These are phyloP conservation scores for Termitomyces sp. DNA, from an alignment of 768 basidiomycete genomes.

Conservation along the genomic window DNA sequence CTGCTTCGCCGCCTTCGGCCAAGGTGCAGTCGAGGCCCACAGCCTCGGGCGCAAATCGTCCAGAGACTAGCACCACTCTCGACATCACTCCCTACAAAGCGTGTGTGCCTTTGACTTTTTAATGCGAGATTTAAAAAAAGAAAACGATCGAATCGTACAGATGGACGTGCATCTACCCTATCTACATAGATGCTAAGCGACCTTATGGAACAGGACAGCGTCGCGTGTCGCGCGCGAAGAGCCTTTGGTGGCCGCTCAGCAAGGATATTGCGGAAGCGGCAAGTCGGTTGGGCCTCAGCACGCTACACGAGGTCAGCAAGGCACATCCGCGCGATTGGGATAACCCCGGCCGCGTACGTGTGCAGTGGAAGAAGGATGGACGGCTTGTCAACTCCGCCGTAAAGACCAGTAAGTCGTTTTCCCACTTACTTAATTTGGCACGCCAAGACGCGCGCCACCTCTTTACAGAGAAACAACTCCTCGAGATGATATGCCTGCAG, in stretches of 20 bases:
- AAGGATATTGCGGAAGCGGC: conserved; percentile 89
- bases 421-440: neutral
- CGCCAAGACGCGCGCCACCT: neutral
- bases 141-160: conserved; percentile 34
- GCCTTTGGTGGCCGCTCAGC: conserved; percentile 93
- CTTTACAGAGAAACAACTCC: conserved; percentile 65
- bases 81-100: conserved; percentile 83
- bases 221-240: conserved; percentile 70
- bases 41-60: conserved; percentile 17
- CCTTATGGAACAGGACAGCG: conserved; percentile 81
- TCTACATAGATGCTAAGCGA: conserved; percentile 94
- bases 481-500: conserved; percentile 68
- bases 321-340: conserved; percentile 96
- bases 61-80: conserved; percentile 31
- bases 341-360: conserved; percentile 92
- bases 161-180: conserved; percentile 95
- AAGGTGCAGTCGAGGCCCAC: conserved; percentile 21
- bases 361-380: conserved; percentile 86
- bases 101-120: conserved; percentile 35
- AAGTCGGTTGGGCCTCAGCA: conserved; percentile 66
- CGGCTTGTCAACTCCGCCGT: conserved; percentile 59
- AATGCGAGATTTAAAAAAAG: conserved; percentile 12
- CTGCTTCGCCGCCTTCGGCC: conserved; percentile 49
- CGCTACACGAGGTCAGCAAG: conserved; percentile 87
- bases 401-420: conserved; percentile 61